Percentiles rank a stretch among this genome's conserved stretches.
Evolutionary conservation across 331 rosid species (phyloP).

Genomic region (Malus hybrid): DNA sequence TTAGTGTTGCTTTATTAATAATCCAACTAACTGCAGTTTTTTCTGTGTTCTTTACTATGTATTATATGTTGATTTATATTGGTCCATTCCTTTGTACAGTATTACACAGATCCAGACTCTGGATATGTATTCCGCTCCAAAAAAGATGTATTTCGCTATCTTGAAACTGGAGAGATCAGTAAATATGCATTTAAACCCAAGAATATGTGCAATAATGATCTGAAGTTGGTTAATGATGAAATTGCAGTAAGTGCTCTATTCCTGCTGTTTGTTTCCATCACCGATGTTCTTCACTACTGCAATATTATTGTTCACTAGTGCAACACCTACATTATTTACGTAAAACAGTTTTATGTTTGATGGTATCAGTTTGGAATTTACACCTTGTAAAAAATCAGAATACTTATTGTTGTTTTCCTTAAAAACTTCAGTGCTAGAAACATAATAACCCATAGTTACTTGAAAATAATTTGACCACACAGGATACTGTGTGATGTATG

Average conservation of each 20-base stretch:
- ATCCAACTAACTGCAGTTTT: not conserved
- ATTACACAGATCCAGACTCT: constrained; percentile 65
- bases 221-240: constrained; percentile 11
- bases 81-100: constrained; percentile 30
- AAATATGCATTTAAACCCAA: constrained; percentile 41
- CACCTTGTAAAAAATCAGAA: not conserved
- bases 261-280: not conserved
- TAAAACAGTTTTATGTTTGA: not conserved
- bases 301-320: not conserved
- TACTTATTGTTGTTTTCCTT: not conserved
- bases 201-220: constrained; percentile 10
- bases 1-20: not conserved
- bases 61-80: not conserved
- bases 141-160: constrained; percentile 57
- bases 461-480: not conserved
- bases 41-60: not conserved
- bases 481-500: not conserved
- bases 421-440: not conserved
- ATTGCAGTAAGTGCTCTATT: constrained; percentile 17
- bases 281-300: not conserved
- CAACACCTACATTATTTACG: not conserved
- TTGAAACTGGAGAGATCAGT: constrained; percentile 57
- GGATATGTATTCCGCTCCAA: constrained; percentile 77
- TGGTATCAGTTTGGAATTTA: not conserved
- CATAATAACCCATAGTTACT: not conserved